Conservation (phyloP, 306 rosid genomes). For the Rubus parviflorus region DNA sequence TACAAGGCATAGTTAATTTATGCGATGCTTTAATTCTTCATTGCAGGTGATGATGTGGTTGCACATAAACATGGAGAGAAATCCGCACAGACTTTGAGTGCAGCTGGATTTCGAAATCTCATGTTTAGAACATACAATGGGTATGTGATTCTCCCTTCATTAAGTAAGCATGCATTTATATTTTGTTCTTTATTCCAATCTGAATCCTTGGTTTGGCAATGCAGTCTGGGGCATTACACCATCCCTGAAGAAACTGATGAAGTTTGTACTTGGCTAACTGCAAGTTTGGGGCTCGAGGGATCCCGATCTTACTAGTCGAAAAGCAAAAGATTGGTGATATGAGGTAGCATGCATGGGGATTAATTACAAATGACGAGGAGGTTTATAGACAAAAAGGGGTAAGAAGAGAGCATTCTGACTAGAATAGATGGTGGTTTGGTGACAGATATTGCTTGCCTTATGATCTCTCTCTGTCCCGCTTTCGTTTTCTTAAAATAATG, state of each 20-base stretch:
- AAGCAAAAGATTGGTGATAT: not conserved
- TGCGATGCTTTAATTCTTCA: constrained; percentile 4
- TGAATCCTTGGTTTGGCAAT: constrained; percentile 16
- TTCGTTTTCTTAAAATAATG: constrained; percentile 10
- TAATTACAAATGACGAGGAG: constrained; percentile 10
- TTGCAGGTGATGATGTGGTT: constrained; percentile 84
- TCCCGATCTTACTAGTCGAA: constrained; percentile 46
- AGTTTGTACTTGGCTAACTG: constrained; percentile 82
- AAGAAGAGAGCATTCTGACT: constrained; percentile 35
- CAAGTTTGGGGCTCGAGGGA: constrained; percentile 70
- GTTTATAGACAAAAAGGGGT: constrained; percentile 28
- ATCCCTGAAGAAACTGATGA: constrained; percentile 88
- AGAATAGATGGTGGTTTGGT: constrained; percentile 49
- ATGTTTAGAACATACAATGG: constrained; percentile 71
- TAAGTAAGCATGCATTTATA: not conserved
- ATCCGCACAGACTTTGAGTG: constrained; percentile 69
- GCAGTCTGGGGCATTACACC: constrained; percentile 93
- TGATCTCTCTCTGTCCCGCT: constrained; percentile 14
- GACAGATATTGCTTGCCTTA: constrained; percentile 31
- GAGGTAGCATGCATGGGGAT: constrained; percentile 11
- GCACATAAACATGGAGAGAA: constrained; percentile 71
- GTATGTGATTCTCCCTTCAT: constrained; percentile 38
- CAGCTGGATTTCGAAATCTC: constrained; percentile 83
- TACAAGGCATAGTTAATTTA: not conserved
- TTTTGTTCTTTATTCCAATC: constrained; percentile 8